These are phyloP conservation scores for Lepiota brunneoincarnata DNA, from an alignment of 768 basidiomycete genomes.

Conservation along the genomic window DNA sequence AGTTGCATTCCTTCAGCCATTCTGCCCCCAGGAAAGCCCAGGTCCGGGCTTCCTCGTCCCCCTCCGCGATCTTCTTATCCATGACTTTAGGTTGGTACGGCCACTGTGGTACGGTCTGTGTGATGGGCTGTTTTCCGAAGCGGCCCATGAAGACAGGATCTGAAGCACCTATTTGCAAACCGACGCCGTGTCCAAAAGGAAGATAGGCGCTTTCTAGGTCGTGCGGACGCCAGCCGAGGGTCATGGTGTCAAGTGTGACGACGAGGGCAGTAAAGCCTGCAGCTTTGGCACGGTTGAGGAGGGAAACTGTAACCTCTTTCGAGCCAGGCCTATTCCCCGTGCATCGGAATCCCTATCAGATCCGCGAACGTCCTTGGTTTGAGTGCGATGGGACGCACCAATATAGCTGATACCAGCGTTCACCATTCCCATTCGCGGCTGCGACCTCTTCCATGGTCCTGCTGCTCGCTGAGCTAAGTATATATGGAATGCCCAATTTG, in stretches of 20 bases:
- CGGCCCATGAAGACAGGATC: conserved; percentile 79
- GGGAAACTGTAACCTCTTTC: conserved; percentile 58
- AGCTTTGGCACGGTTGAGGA: conserved; percentile 64
- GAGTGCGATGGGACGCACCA: conserved; percentile 41
- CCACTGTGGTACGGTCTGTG: conserved; percentile 40
- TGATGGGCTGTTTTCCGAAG: conserved; percentile 42
- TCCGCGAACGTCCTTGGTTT: not conserved
- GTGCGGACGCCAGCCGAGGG: conserved; percentile 74
- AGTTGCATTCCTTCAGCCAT: conserved; percentile 64
- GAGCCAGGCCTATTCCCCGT: conserved; percentile 61
- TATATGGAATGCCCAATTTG: conserved; percentile 61
- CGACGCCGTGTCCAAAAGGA: conserved; percentile 65
- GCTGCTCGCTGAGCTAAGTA: conserved; percentile 73
- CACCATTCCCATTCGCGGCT: conserved; percentile 61
- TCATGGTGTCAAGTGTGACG: conserved; percentile 77
- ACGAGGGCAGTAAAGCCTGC: conserved; percentile 69
- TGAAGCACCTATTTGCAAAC: conserved; percentile 62
- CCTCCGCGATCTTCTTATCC: conserved; percentile 37
- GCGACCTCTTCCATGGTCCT: conserved; percentile 80
- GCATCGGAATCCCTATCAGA: not conserved
- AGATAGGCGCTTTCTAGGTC: conserved; percentile 65
- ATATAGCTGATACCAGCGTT: conserved; percentile 82
- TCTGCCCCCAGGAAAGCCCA: conserved; percentile 48
- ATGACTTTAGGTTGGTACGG: conserved; percentile 56
- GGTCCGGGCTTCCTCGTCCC: conserved; percentile 44